Percentiles rank a stretch among this genome's conserved stretches.
Evolutionary conservation across 345 rosid genomes (phyloP).

Genomic region (Brassica rapa): DNA sequence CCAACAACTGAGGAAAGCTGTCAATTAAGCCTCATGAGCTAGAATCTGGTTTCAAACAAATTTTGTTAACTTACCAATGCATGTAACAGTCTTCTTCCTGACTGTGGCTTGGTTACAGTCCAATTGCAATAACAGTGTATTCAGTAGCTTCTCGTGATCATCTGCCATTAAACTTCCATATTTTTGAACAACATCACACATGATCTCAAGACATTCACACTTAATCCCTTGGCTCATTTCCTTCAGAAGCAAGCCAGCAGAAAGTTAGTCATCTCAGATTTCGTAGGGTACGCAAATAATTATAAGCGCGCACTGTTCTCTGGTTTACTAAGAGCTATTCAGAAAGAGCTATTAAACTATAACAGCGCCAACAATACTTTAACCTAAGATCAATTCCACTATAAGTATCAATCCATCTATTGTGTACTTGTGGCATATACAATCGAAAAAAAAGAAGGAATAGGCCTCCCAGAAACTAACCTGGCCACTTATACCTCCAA

Average conservation of each 20-base stretch:
- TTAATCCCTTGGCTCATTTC: constrained; percentile 86
- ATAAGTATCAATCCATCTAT: background rate
- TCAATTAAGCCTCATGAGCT: background rate
- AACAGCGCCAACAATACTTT: constrained; percentile 5
- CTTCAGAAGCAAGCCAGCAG: constrained; percentile 47
- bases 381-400: background rate
- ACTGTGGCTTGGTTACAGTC: constrained; percentile 83
- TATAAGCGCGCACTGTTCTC: background rate
- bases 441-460: background rate
- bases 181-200: constrained; percentile 93
- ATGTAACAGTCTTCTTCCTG: constrained; percentile 91
- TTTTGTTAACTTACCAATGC: constrained; percentile 66
- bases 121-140: constrained; percentile 77
- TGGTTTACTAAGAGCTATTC: background rate
- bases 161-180: constrained; percentile 82
- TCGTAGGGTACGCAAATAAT: background rate
- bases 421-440: background rate
- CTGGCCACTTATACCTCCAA: constrained; percentile 71
- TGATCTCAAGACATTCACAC: constrained; percentile 96
- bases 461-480: constrained; percentile 48
- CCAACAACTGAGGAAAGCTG: constrained; percentile 9
- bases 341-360: constrained; percentile 8
- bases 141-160: constrained; percentile 75
- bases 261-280: constrained; percentile 22
- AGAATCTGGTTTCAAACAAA: constrained; percentile 11